phyloP scores from a whole-genome alignment of 352 stramenopile genomes.

The Globisporangium paddicum region DNA sequence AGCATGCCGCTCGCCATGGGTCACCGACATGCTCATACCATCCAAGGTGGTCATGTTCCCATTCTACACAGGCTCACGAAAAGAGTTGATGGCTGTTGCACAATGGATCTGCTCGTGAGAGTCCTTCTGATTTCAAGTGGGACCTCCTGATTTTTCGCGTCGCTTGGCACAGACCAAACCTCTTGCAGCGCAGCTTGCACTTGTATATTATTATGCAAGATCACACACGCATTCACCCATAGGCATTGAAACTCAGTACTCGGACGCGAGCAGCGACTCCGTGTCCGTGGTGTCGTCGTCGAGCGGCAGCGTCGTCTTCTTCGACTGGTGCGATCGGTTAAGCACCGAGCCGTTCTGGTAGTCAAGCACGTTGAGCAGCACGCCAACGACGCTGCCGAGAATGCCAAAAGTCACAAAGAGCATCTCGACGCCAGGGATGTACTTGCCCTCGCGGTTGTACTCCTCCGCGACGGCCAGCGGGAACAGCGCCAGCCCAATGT shows the following conservation, averaged over 20 bases:
- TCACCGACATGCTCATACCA: too few relatives aligned
- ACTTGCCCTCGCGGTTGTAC: constrained; percentile 63
- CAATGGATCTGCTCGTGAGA: too few relatives aligned
- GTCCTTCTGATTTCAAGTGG: too few relatives aligned
- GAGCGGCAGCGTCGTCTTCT: constrained; percentile 32
- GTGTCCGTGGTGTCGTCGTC: constrained; percentile 55
- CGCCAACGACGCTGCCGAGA: constrained; percentile 61
- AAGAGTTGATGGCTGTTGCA: too few relatives aligned
- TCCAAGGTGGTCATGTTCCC: too few relatives aligned
- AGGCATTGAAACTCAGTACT: constrained; percentile 26
- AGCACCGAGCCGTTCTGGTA: constrained; percentile 75
- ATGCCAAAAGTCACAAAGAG: constrained; percentile 78
- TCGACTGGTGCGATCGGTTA: constrained; percentile 44
- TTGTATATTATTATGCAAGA: too few relatives aligned
- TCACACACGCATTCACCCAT: background rate
- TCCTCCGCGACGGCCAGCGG: constrained; percentile 68
- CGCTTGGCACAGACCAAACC: too few relatives aligned
- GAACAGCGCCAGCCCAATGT: constrained; percentile 78
- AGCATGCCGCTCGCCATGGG: too few relatives aligned
- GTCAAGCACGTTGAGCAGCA: constrained; percentile 73
- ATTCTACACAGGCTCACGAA: too few relatives aligned
- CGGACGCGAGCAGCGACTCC: constrained; percentile 47
- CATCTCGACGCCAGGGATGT: constrained; percentile 80
- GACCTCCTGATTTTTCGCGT: too few relatives aligned
- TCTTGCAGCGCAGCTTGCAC: too few relatives aligned